phyloP scores from a whole-genome alignment of 164 flowering plant genomes.

The Aristolochia californica region DNA sequence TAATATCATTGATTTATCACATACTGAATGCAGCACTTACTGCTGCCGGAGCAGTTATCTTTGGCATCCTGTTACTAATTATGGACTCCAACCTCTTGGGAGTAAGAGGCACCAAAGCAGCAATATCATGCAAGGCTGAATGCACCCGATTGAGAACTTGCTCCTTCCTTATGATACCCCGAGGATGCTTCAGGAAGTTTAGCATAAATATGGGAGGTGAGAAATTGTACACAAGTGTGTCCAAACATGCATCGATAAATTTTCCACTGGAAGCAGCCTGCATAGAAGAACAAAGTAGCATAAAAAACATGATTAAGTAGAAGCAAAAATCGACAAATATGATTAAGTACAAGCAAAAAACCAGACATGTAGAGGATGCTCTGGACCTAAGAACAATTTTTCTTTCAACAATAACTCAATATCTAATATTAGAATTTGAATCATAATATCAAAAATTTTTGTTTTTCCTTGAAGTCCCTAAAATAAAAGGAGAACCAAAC shows the following conservation, averaged over 20 bases:
- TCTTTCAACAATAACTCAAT: constrained; percentile 73
- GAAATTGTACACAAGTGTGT: constrained; percentile 70
- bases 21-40: constrained; percentile 28
- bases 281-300: constrained; percentile 1
- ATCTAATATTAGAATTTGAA: constrained; percentile 39
- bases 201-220: constrained; percentile 37
- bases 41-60: constrained; percentile 21
- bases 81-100: constrained; percentile 41
- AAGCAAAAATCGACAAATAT: neutral
- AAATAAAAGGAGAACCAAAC: too few species aligned
- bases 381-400: constrained; percentile 65
- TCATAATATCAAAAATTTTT: neutral
- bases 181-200: constrained; percentile 24
- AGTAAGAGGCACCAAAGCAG: constrained; percentile 64
- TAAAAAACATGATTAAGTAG: constrained; percentile 1
- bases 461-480: neutral
- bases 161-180: constrained; percentile 41
- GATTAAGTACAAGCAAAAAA: constrained; percentile 16
- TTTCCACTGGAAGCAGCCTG: constrained; percentile 70
- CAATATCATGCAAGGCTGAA: constrained; percentile 42
- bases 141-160: constrained; percentile 72
- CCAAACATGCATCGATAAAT: constrained; percentile 61
- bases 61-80: constrained; percentile 50
- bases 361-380: constrained; percentile 52
- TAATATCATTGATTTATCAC: too few species aligned